Evolutionary conservation across 2,329 filamentous ascomycete genomes (phyloP), one percentile per base, ranked within the genome.

Genomic region (Parascedosporium putredinis): DNA sequence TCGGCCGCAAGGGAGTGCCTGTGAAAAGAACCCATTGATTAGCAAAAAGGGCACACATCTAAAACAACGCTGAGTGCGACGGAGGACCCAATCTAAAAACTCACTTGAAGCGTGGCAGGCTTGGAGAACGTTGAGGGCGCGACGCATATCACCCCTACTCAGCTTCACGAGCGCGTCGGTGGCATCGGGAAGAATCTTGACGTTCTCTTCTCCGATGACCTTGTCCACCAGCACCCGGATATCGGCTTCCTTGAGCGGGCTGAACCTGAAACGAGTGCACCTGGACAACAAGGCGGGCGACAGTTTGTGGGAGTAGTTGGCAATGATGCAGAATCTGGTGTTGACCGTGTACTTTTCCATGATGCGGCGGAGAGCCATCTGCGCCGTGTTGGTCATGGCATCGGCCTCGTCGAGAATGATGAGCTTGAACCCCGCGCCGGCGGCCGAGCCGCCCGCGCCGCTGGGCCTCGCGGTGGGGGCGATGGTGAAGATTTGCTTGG

Each of bases 311-410:
- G 93, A 93, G 67, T 98, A 98, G 69, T 98, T 98, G 58, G 93
- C 93, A 58, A 98, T 97, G 62, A 98, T 88, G 70, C 91, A 97
- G 70, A 98, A 98, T 48, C 93, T 78, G 2, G 93, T 96, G 70
- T 98, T 98, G 53, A 87, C 87, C 1, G 93, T 98, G 71, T 98
- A 98, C 70, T 95, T 95, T 64, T 98, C 93, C 93, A 98, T 98
- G 62, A 98, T 97, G 45, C 93, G 76, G 54, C 93, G 80, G 50
- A 98, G 73, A 0, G 93, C 93, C 91, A 98, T 98, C 68, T 98
- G 93, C 5, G 93, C 93, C 1, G 91, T 94, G 49, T 88, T 86
- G n/a, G 93, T 98, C 93, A 98, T 98, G 49, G 93, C 93, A 65
- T 98, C 93, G n/a, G 93, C 93, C 72, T 98, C 93, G 66, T 98